Evolutionary conservation across 83 land plant species (phyloP).

Genomic region (Picea mariana): DNA sequence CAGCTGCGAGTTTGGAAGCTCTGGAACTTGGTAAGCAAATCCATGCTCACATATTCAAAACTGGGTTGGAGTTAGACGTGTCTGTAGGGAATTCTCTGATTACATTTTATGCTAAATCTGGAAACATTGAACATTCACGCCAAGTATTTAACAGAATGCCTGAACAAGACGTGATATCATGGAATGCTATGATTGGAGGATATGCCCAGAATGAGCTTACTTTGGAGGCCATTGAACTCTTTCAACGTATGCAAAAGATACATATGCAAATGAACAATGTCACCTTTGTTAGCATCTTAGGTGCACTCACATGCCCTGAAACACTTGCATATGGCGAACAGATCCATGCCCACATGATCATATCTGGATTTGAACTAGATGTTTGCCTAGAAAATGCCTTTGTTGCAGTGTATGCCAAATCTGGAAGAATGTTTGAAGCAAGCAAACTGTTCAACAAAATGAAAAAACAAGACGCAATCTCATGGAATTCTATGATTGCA

Average conservation of each 20-base stretch:
- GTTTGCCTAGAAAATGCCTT: constrained; percentile 23
- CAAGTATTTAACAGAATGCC: not conserved
- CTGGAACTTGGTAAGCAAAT: constrained; percentile 55
- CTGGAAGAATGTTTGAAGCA: constrained; percentile 24
- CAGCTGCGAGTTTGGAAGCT: constrained; percentile 57
- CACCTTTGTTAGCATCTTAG: constrained; percentile 11
- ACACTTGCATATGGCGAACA: not conserved
- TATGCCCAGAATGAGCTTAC: constrained; percentile 2
- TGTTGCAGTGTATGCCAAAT: constrained; percentile 35
- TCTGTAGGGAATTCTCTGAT: constrained; percentile 57
- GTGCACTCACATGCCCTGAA: constrained; percentile 8
- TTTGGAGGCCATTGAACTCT: constrained; percentile 6
- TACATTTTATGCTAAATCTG: constrained; percentile 28
- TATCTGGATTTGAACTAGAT: constrained; percentile 19
- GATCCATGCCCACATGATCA: constrained; percentile 11
- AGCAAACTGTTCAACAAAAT: constrained; percentile 2
- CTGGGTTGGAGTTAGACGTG: constrained; percentile 47
- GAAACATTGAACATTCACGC: constrained; percentile 8
- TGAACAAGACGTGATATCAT: not conserved
- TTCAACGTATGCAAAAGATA: constrained; percentile 2
- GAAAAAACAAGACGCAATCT: constrained; percentile 17
- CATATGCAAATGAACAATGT: not conserved
- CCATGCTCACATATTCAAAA: constrained; percentile 59
- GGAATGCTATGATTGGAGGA: constrained; percentile 4
- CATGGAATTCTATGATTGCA: constrained; percentile 32